Evolutionary conservation across 352 stramenopile genomes (phyloP).

Genomic region (Lagenidium sp.): DNA sequence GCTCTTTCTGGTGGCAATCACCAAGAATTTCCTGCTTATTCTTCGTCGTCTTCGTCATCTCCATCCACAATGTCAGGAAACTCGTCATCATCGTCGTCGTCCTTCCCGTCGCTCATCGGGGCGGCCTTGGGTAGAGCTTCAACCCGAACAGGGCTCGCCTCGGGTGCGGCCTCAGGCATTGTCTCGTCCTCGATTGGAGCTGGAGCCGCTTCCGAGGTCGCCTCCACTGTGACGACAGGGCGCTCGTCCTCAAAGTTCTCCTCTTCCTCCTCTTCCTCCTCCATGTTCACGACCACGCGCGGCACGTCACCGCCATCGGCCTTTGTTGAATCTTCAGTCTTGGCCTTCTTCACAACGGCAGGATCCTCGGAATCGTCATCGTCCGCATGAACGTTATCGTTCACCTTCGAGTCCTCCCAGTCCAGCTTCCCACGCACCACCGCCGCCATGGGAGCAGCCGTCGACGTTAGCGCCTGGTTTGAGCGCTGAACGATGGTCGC

Average conservation of each 20-base stretch:
- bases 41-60: constrained; percentile 50
- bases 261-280: constrained; percentile 14
- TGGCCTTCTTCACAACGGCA: constrained; percentile 8
- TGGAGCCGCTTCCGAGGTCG: too few species aligned
- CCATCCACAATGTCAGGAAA: constrained; percentile 80
- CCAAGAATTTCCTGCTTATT: too few species aligned
- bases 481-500: constrained; percentile 1
- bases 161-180: neutral
- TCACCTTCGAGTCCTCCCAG: constrained; percentile 24
- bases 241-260: constrained; percentile 23
- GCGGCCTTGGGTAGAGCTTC: neutral
- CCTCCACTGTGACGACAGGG: constrained; percentile 1
- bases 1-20: too few species aligned
- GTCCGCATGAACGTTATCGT: neutral
- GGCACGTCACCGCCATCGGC: constrained; percentile 32
- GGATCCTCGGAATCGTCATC: neutral
- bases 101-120: neutral
- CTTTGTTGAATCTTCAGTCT: constrained; percentile 17
- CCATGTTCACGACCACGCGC: constrained; percentile 11
- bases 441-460: constrained; percentile 4
- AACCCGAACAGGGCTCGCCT: neutral
- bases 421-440: constrained; percentile 25
- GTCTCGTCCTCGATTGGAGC: neutral
- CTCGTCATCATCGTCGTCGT: constrained; percentile 48
- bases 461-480: neutral